Evolutionary conservation across 2,329 filamentous ascomycete genomes (phyloP), one percentile per base, ranked within the genome.

Genomic region (Dactylellina parvicollis): DNA sequence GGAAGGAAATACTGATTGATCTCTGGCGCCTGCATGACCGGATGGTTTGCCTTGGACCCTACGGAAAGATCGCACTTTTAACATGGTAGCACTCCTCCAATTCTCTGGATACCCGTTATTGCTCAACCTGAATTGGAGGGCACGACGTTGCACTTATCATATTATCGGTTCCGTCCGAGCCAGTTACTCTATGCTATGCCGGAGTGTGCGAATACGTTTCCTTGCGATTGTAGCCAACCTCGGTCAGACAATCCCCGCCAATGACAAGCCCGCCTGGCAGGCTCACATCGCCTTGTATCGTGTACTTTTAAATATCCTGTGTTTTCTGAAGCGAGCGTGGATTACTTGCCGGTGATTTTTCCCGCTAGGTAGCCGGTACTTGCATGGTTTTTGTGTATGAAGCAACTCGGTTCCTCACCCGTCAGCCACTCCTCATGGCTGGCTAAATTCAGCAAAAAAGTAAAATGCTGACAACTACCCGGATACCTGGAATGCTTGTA

Each of bases 1-100:
- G 69, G 60, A 65, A 66, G 69, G 60, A 73, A 66, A 30, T 26
- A 66, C 54, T 38, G 67, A 12, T n/a, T 38, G 28, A 50, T 24
- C 52, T 47, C 24, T 47, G 65, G 59, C 44, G 59, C 28, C 36
- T 72, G 60, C 69, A 60, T 56, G 44, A 42, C 57, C 52, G 69
- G 69, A 73, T 66, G 69, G 60, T 60, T 61, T 73, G 69, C 60
- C 69, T 73, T 66, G 28, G 52, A 65, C 69, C 59, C 60, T 64
- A 38, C 40, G 32, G 12, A 40, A 55, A 55, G 50, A 18, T 57
- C 38, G 47, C 8, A 67, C 49, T 40, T 57, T 34, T 24, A 55
- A 42, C 22, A 38, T 44, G 50, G 62, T 57, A 50, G 36, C 50
- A 57, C 52, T 30, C 22, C 24, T 50, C 47, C 26, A 28, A 34